Base-by-base conservation (phyloP, 2,329 filamentous ascomycete species). In the Aspergillus sojae region DNA sequence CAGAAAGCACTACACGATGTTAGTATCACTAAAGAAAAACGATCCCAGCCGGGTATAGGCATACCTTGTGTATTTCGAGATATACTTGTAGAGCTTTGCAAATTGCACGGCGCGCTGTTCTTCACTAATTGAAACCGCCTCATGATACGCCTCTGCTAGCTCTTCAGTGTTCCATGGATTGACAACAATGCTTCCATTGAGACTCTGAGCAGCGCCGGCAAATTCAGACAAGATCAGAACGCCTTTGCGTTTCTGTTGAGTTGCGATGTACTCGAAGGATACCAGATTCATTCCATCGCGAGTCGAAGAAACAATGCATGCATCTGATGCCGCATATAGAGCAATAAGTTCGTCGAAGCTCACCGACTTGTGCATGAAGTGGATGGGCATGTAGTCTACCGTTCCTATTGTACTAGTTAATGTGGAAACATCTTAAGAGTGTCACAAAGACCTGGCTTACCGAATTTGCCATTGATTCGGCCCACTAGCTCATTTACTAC, bases 81-180 rank as follows among this genome's bases (percentile, higher is more conserved):
- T 92, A 75, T 97, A 97, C 77, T 91, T 91, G 75, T 94, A 91
- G 59, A 97, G 85, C 80, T 96, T 97, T 76, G 89, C 87, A 81
- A 91, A 97, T 79, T 96, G 96, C 64, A 88, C 83, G 65, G 89
- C 87, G 61, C 93, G 89, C 80, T 93, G 90, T 78, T 96, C 92
- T 21, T 92, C 88, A 59, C 89, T 89, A 92, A 97, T 96, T 61
- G 93, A 96, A 45, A 97, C 92, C n/a, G 94, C 92, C 67, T 96
- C 92, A 77, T 96, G 91, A 68, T 97, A 93, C 5, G 93, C 91
- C 71, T 92, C 91, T 55, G 94, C 93, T n/a, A 97, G 84, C 77
- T 97, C 94, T 75, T 97, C 93, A 0, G 93, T 97, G 77, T 97
- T 97, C 94, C 94, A 97, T 1, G 94, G 94, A 79, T 97, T 97